These are phyloP conservation scores for Claviceps sorghi DNA, from an alignment of 2,329 filamentous ascomycete species.

Conservation along the genomic window DNA sequence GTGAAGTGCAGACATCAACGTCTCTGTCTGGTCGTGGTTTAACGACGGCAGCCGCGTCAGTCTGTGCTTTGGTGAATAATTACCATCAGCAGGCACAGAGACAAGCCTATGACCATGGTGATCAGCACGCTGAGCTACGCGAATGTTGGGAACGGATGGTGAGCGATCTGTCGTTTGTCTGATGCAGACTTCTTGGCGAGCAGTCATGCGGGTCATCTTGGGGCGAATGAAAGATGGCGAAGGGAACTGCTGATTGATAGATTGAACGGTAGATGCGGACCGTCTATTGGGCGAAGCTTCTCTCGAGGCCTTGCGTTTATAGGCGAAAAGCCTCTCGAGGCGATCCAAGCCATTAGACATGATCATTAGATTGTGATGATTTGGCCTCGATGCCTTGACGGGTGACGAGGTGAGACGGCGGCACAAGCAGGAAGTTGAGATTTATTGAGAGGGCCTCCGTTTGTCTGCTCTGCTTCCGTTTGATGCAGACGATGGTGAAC, in stretches of 20 bases:
- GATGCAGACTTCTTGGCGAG: constrained; percentile 32
- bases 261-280: constrained; percentile 10
- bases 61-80: constrained; percentile 2
- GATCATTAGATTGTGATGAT: constrained; percentile 7
- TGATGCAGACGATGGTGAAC: too few relatives aligned
- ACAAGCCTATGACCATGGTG: constrained; percentile 6
- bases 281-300: constrained; percentile 12
- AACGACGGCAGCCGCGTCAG: constrained; percentile 14
- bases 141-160: constrained; percentile 13
- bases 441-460: background rate
- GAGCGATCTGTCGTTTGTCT: constrained; percentile 16
- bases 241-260: constrained; percentile 28
- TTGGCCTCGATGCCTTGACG: background rate
- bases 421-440: background rate
- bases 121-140: constrained; percentile 4
- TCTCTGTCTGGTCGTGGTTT: constrained; percentile 9
- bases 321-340: constrained; percentile 37
- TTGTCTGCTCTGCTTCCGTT: background rate
- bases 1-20: constrained; percentile 16
- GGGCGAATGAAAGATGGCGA: constrained; percentile 42
- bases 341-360: constrained; percentile 36
- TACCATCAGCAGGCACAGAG: constrained; percentile 6
- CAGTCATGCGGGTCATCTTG: constrained; percentile 38
- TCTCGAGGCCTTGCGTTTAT: constrained; percentile 23
- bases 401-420: background rate